Conservation (phyloP, 78 protist genomes). For the Isochrysis galbana region DNA sequence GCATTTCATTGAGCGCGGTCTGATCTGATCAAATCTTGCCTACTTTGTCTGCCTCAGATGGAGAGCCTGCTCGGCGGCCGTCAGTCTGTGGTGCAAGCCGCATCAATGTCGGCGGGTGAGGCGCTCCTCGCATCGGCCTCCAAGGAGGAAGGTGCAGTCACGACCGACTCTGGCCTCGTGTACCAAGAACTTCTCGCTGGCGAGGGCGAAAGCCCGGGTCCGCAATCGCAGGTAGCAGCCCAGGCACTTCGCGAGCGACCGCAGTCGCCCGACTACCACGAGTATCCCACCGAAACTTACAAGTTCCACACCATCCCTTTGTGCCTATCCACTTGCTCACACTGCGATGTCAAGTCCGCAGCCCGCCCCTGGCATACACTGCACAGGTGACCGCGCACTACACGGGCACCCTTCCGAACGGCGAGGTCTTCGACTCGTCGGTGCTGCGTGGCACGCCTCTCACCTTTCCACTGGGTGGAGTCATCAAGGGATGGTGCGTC, state of each 20-base stretch:
- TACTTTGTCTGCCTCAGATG: not conserved
- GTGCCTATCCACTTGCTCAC: too few species aligned
- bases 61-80: not conserved
- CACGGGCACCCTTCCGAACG: not conserved
- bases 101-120: not conserved
- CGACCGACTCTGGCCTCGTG: not conserved
- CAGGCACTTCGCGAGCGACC: too few species aligned
- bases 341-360: not conserved
- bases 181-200: not conserved
- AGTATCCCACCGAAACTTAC: too few species aligned
- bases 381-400: not conserved
- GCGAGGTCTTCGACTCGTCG: slow-evolving; percentile 4
- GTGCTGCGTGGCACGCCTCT: not conserved
- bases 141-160: not conserved
- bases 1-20: too few species aligned
- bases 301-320: too few species aligned
- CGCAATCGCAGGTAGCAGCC: too few species aligned
- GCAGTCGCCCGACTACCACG: too few species aligned
- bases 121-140: not conserved
- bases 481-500: slow-evolving; percentile 10
- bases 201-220: too few species aligned
- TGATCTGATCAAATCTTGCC: too few species aligned
- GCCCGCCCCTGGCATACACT: not conserved
- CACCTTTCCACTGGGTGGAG: not conserved
- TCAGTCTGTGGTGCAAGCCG: not conserved